A percentile compares a stretch with the other conserved stretches of the same genome.
Conservation (phyloP, 2,329 filamentous ascomycete species). For the Trichoderma harzianum region DNA sequence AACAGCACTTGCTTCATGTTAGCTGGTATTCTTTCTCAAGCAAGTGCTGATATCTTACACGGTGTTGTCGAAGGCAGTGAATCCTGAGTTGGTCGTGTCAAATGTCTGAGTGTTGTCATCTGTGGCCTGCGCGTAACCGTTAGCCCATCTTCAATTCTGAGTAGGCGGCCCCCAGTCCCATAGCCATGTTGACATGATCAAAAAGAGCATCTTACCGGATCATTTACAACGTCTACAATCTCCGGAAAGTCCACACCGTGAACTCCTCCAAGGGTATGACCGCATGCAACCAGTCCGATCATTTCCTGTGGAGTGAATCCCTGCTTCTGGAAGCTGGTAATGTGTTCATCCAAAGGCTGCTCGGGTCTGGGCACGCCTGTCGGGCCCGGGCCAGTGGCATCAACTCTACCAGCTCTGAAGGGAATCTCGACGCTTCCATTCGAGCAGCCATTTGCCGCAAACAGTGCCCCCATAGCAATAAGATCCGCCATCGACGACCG, state of each 20-base stretch:
- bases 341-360: slow-evolving; percentile 14
- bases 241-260: slow-evolving; percentile 27
- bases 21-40: background rate
- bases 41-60: slow-evolving; percentile 5
- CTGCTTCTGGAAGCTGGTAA: slow-evolving; percentile 18
- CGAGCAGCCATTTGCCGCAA: slow-evolving; percentile 13
- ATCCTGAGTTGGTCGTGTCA: slow-evolving; percentile 15
- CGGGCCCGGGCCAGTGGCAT: slow-evolving; percentile 19
- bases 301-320: slow-evolving; percentile 26
- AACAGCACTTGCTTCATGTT: slow-evolving; percentile 19
- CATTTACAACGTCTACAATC: slow-evolving; percentile 22
- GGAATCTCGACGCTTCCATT: slow-evolving; percentile 9
- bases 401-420: slow-evolving; percentile 6
- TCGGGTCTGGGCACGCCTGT: slow-evolving; percentile 20
- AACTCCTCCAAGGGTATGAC: slow-evolving; percentile 27
- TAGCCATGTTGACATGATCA: background rate
- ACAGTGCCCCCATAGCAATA: slow-evolving; percentile 24
- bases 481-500: slow-evolving; percentile 26
- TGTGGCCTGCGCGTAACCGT: background rate
- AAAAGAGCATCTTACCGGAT: background rate
- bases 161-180: too few species aligned
- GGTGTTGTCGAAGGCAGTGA: slow-evolving; percentile 23
- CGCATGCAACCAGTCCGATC: slow-evolving; percentile 28
- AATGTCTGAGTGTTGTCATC: slow-evolving; percentile 21
- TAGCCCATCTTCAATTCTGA: background rate